phyloP scores from a whole-genome alignment of 805 yeast species.

The Allodekkera sacchari region DNA sequence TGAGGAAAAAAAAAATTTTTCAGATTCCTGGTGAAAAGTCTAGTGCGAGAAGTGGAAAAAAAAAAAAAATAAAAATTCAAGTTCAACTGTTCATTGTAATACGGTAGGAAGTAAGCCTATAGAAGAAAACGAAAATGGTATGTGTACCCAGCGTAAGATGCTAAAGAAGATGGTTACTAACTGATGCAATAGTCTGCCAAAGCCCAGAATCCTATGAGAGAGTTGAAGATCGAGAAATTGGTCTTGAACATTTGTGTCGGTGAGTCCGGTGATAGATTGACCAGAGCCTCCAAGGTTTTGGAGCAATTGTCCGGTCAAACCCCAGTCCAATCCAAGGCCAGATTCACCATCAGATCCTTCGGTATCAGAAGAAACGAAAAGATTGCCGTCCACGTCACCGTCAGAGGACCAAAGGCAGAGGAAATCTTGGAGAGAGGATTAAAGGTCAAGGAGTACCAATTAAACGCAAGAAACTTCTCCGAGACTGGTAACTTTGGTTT shows the following conservation, averaged over 20 bases:
- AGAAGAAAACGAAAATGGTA: too few relatives aligned
- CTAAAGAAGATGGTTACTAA: neutral
- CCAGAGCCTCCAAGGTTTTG: slow-evolving; percentile 99
- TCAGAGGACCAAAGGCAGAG: slow-evolving; percentile 99
- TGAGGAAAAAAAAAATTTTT: too few relatives aligned
- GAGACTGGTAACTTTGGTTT: slow-evolving; percentile 99
- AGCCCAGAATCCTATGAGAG: slow-evolving; percentile 95
- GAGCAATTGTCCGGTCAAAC: slow-evolving; percentile 99
- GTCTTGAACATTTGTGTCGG: slow-evolving; percentile 99
- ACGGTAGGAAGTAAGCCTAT: too few relatives aligned
- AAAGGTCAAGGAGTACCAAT: slow-evolving; percentile 99
- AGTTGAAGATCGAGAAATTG: slow-evolving; percentile 97
- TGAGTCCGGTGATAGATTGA: slow-evolving; percentile 99
- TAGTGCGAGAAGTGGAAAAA: too few relatives aligned
- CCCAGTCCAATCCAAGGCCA: slow-evolving; percentile 99
- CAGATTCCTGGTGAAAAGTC: too few relatives aligned
- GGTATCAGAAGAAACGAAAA: slow-evolving; percentile 99
- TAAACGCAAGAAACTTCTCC: slow-evolving; percentile 89
- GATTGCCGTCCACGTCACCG: slow-evolving; percentile 98
- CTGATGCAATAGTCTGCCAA: slow-evolving; percentile 38
- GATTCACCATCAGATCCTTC: slow-evolving; percentile 99
- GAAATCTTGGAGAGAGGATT: slow-evolving; percentile 99
- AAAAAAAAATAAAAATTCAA: too few relatives aligned
- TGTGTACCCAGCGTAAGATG: too few relatives aligned
- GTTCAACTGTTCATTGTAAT: too few relatives aligned